These are phyloP conservation scores for Leptodermis oblonga DNA, from an alignment of 257 asterid genomes.

Conservation along the genomic window DNA sequence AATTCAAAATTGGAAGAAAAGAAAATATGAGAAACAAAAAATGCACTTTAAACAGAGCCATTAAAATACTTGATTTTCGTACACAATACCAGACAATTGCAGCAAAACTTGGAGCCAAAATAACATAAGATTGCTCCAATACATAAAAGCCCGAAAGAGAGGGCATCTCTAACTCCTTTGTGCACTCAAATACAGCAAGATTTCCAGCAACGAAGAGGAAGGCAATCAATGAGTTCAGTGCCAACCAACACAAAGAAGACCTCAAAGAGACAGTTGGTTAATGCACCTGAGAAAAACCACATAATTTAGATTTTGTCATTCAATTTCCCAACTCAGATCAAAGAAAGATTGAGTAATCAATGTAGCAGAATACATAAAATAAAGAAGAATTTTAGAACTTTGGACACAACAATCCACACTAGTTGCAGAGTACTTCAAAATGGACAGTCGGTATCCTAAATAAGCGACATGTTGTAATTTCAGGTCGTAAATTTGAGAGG, in stretches of 20 bases:
- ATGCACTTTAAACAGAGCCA: background rate
- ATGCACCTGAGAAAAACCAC: conserved; percentile 10
- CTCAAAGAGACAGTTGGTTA: background rate
- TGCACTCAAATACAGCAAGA: background rate
- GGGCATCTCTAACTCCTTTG: background rate
- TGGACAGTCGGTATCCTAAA: background rate
- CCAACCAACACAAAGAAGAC: background rate
- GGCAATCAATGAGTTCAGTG: background rate
- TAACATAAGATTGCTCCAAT: background rate
- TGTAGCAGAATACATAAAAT: background rate
- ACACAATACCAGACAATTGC: background rate
- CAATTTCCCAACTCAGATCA: background rate
- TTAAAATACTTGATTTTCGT: background rate
- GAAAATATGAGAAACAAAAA: background rate
- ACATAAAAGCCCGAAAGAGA: background rate
- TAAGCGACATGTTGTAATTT: background rate
- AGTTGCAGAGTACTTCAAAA: background rate
- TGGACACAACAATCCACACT: no score
- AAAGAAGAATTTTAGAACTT: background rate
- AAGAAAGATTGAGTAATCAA: background rate
- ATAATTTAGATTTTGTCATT: background rate
- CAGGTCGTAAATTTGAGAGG: background rate
- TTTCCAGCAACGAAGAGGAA: background rate
- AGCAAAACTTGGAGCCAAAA: background rate
- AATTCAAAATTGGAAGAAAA: background rate